Conservation (phyloP, 1,139 yeast species). For the Maudiozyma humilis region DNA sequence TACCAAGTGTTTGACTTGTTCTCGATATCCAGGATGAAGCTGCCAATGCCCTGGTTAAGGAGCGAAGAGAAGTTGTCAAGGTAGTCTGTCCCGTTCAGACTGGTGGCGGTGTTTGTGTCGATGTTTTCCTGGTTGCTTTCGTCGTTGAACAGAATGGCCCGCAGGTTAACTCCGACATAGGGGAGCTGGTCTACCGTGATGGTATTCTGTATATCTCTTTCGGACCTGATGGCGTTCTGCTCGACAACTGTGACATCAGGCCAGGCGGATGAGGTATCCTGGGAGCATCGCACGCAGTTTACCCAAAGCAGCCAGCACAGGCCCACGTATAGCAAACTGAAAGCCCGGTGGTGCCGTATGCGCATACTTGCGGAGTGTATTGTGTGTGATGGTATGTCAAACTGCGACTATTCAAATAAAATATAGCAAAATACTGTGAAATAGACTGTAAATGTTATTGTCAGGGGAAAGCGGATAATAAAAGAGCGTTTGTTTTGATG, state of each 20-base stretch:
- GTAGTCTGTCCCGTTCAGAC: constrained; percentile 26
- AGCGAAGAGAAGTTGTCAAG: constrained; percentile 35
- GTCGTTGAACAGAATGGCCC: constrained; percentile 41
- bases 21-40: constrained; percentile 54
- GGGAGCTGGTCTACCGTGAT: constrained; percentile 52
- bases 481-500: background rate
- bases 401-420: too few relatives aligned
- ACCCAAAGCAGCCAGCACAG: background rate
- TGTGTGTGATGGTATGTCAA: too few relatives aligned
- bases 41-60: constrained; percentile 45
- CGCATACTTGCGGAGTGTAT: too few relatives aligned
- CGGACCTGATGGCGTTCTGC: constrained; percentile 46
- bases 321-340: background rate
- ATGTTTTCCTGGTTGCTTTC: constrained; percentile 40
- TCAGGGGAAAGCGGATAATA: background rate
- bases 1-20: constrained; percentile 45
- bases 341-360: background rate
- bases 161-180: constrained; percentile 51
- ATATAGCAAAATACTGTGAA: too few relatives aligned
- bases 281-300: background rate
- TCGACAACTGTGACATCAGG: constrained; percentile 21
- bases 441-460: background rate
- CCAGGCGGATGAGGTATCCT: constrained; percentile 14
- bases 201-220: constrained; percentile 56
- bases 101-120: constrained; percentile 2